Conservation (phyloP, 257 asterid genomes). For the Apocynum venetum region DNA sequence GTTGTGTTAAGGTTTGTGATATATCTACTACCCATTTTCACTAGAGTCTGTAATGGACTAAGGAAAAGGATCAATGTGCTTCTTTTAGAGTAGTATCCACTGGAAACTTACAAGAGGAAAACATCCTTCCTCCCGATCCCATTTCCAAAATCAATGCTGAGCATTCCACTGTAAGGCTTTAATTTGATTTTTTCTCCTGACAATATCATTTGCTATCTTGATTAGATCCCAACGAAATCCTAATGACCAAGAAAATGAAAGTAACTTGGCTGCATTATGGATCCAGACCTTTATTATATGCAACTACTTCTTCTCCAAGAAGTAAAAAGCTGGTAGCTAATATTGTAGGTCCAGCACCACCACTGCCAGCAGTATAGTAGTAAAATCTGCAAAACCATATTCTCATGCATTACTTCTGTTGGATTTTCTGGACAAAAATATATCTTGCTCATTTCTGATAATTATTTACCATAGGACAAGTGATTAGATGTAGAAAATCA, state of each 20-base stretch:
- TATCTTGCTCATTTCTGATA: too few relatives aligned
- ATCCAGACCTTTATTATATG: slow-evolving; percentile 77
- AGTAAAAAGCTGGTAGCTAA: slow-evolving; percentile 89
- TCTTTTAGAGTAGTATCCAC: not conserved
- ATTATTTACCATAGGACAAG: too few relatives aligned
- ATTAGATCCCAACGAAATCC: slow-evolving; percentile 7
- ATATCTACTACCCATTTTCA: not conserved
- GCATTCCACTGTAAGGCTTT: slow-evolving; percentile 93
- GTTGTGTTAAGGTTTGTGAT: not conserved
- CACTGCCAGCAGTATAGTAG: slow-evolving; percentile 96
- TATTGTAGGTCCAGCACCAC: slow-evolving; percentile 97
- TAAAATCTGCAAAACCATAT: slow-evolving; percentile 56
- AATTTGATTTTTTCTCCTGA: slow-evolving; percentile 71
- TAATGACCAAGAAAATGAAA: not conserved
- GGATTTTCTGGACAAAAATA: not conserved
- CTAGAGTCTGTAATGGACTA: not conserved
- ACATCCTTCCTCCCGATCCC: slow-evolving; percentile 86
- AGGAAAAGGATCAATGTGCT: not conserved
- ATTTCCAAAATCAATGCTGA: slow-evolving; percentile 76
- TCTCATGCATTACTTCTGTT: not conserved
- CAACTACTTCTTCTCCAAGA: slow-evolving; percentile 92
- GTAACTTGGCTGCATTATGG: not conserved
- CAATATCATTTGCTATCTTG: slow-evolving; percentile 1
- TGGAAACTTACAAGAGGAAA: slow-evolving; percentile 65
- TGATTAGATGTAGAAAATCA: too few relatives aligned